phyloP scores from a whole-genome alignment of 495 filamentous ascomycete species.

The Penicillium waksmanii region DNA sequence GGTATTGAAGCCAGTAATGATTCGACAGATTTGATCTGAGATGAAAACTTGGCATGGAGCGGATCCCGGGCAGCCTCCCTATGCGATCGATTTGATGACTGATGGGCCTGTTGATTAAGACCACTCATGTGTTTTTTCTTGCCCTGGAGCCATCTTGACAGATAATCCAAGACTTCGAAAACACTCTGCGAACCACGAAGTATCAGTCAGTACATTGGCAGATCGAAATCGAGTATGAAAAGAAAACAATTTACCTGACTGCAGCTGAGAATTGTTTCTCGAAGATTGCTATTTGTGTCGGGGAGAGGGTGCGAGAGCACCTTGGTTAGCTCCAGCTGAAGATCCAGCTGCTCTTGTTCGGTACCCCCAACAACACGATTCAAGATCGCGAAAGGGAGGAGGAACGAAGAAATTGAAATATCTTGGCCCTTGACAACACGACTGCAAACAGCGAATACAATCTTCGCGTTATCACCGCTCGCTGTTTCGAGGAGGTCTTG shows the following conservation, averaged over 20 bases:
- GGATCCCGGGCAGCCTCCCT: constrained; percentile 40
- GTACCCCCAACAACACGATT: constrained; percentile 76
- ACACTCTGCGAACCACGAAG: constrained; percentile 61
- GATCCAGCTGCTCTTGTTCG: constrained; percentile 64
- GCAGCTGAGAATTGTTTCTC: constrained; percentile 75
- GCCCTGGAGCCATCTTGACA: constrained; percentile 84
- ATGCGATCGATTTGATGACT: constrained; percentile 39
- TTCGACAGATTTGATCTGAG: constrained; percentile 65
- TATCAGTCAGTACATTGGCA: constrained; percentile 12
- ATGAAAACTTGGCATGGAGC: constrained; percentile 45
- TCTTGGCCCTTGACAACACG: constrained; percentile 83
- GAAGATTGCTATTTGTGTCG: constrained; percentile 54
- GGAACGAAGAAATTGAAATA: constrained; percentile 78
- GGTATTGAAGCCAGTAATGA: constrained; percentile 71
- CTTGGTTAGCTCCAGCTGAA: constrained; percentile 69
- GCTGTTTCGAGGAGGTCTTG: constrained; percentile 78
- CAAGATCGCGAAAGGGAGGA: constrained; percentile 81
- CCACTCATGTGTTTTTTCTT: constrained; percentile 65
- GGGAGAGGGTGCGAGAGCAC: constrained; percentile 67
- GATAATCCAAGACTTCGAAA: constrained; percentile 89
- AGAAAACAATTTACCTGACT: constrained; percentile 67
- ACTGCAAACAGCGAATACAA: constrained; percentile 78
- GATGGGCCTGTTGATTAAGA: constrained; percentile 37
- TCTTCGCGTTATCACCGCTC: constrained; percentile 66
- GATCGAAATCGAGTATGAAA: background rate